phyloP scores from a whole-genome alignment of 2,329 filamentous ascomycete species.

The Hypoxylon sp. region DNA sequence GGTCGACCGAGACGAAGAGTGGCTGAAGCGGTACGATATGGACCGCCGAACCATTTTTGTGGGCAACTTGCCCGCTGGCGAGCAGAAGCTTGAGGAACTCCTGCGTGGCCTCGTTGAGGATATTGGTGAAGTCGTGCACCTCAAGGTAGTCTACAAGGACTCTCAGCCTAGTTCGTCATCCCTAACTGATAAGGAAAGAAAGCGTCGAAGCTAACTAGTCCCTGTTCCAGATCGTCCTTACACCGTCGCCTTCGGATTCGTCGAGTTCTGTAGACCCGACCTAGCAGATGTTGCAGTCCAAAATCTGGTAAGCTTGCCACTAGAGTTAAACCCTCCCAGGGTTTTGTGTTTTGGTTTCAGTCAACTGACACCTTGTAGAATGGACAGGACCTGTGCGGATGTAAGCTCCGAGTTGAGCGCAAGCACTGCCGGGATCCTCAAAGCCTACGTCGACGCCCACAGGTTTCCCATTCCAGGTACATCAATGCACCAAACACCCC shows the following conservation, averaged over 20 bases:
- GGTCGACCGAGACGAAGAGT: constrained; percentile 50
- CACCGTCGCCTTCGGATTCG: constrained; percentile 52
- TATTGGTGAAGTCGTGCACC: constrained; percentile 49
- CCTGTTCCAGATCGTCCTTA: constrained; percentile 39
- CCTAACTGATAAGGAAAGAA: constrained; percentile 1
- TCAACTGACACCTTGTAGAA: constrained; percentile 49
- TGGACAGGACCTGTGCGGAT: constrained; percentile 51
- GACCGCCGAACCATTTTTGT: constrained; percentile 55
- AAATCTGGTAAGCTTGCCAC: constrained; percentile 54
- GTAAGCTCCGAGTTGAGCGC: constrained; percentile 56
- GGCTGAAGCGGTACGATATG: constrained; percentile 51
- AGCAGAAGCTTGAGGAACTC: constrained; percentile 45
- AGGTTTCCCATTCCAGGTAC: constrained; percentile 2
- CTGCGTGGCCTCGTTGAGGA: constrained; percentile 45
- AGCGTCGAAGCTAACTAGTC: constrained; percentile 21
- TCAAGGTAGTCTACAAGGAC: constrained; percentile 51
- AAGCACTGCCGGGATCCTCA: constrained; percentile 49
- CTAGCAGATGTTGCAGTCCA: constrained; percentile 55
- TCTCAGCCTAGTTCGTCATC: constrained; percentile 37
- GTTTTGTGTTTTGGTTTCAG: constrained; percentile 3
- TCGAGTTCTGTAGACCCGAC: constrained; percentile 58
- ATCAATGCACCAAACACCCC: not conserved
- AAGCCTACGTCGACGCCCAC: constrained; percentile 16
- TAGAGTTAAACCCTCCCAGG: not conserved
- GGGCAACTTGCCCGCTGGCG: constrained; percentile 49